Percentiles rank a stretch among this genome's conserved stretches.
Conservation (phyloP, 2,329 filamentous ascomycete species). For the Diaporthe capsici region DNA sequence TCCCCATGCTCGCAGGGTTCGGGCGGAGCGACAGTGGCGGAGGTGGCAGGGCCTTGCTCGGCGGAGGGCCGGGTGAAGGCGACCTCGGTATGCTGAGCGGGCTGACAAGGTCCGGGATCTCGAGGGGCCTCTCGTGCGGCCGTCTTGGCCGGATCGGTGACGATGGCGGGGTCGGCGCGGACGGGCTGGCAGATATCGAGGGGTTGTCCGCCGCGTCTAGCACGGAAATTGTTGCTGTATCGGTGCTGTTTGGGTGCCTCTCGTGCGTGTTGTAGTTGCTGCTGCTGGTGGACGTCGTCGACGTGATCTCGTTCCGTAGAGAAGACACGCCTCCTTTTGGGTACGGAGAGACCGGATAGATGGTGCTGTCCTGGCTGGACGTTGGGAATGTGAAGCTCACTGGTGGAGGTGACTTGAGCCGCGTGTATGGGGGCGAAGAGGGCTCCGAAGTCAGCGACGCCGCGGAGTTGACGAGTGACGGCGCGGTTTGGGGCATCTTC, state of each 20-base stretch:
- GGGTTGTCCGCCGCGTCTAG: slow-evolving; percentile 7
- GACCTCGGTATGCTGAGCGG: slow-evolving; percentile 29
- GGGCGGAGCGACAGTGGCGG: slow-evolving; percentile 22
- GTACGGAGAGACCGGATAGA: slow-evolving; percentile 4
- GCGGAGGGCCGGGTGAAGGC: slow-evolving; percentile 33
- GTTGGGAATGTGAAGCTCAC: slow-evolving; percentile 41
- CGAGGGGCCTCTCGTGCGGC: slow-evolving; percentile 53
- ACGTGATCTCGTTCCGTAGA: slow-evolving; percentile 47
- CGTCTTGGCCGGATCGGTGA: slow-evolving; percentile 54
- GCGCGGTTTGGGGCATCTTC: slow-evolving; percentile 40
- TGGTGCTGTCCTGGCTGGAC: slow-evolving; percentile 35
- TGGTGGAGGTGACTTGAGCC: slow-evolving; percentile 43
- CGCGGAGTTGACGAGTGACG: slow-evolving; percentile 4
- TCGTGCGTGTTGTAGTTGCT: slow-evolving; percentile 38
- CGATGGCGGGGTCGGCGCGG: slow-evolving; percentile 44
- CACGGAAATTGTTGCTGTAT: slow-evolving; percentile 7
- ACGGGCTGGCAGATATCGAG: not conserved
- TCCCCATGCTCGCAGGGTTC: slow-evolving; percentile 1
- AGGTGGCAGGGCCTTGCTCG: slow-evolving; percentile 33
- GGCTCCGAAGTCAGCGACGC: slow-evolving; percentile 28
- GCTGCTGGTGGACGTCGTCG: slow-evolving; percentile 39
- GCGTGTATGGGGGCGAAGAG: slow-evolving; percentile 14
- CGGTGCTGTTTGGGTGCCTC: slow-evolving; percentile 19
- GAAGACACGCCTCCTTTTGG: slow-evolving; percentile 43
- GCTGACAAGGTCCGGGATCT: slow-evolving; percentile 53